These are phyloP conservation scores for Crithidia brevicula DNA, from an alignment of 208 protist species.

Conservation along the genomic window DNA sequence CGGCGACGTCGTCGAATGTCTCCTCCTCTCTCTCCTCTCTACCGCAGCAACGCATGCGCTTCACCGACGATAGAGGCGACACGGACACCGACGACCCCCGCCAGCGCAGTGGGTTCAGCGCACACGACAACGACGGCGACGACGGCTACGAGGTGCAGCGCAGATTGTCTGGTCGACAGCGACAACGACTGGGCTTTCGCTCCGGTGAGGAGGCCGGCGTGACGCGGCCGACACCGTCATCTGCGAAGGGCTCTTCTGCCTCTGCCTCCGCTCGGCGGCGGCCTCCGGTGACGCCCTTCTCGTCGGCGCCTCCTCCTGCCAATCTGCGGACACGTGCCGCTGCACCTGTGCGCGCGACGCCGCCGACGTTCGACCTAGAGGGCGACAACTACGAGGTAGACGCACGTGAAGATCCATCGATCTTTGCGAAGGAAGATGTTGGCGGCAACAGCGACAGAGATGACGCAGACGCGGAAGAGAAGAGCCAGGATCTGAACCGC, in stretches of 20 bases:
- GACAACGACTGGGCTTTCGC: constrained; percentile 4
- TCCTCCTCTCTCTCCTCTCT: too few relatives aligned
- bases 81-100: too few relatives aligned
- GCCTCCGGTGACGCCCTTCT: constrained; percentile 7
- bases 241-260: not conserved
- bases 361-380: too few relatives aligned
- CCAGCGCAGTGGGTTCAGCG: too few relatives aligned
- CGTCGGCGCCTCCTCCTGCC: not conserved
- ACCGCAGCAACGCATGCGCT: too few relatives aligned
- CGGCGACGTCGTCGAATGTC: too few relatives aligned
- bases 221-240: not conserved
- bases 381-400: too few relatives aligned
- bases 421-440: too few relatives aligned
- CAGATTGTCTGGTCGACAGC: not conserved
- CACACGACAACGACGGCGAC: not conserved
- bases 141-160: constrained; percentile 10
- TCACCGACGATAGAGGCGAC: too few relatives aligned
- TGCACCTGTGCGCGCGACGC: not conserved
- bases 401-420: too few relatives aligned
- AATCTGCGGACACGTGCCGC: not conserved
- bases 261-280: not conserved
- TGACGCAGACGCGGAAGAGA: not conserved
- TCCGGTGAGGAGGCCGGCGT: not conserved
- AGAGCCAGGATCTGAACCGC: constrained; percentile 11
- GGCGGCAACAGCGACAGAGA: too few relatives aligned